phyloP scores from a whole-genome alignment of 805 yeast species.

The Zygoascus bituminiphila region DNA sequence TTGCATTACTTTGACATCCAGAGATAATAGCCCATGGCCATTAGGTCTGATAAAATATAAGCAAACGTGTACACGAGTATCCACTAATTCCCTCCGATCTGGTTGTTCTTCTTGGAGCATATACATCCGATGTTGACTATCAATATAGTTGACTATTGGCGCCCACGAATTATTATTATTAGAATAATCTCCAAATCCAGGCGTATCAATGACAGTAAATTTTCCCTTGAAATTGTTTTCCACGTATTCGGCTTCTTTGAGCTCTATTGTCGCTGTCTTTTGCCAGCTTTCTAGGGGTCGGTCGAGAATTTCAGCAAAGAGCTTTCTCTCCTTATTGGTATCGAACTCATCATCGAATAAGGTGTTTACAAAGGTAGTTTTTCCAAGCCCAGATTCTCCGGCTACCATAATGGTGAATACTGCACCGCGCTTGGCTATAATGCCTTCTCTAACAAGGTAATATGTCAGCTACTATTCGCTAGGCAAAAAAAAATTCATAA shows the following conservation, averaged over 20 bases:
- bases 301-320: not conserved
- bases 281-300: constrained; percentile 6
- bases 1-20: constrained; percentile 85
- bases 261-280: constrained; percentile 45
- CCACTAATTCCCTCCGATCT: constrained; percentile 42
- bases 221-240: constrained; percentile 75
- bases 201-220: constrained; percentile 81
- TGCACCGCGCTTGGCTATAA: constrained; percentile 50
- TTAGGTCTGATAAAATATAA: constrained; percentile 87
- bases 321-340: constrained; percentile 32
- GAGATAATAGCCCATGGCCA: constrained; percentile 77
- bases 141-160: constrained; percentile 79
- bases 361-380: constrained; percentile 84
- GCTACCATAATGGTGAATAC: constrained; percentile 59
- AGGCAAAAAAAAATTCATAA: not conserved
- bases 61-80: constrained; percentile 84
- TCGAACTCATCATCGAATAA: constrained; percentile 49
- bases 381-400: constrained; percentile 86
- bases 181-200: constrained; percentile 88
- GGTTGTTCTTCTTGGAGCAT: constrained; percentile 97
- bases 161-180: constrained; percentile 82
- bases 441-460: constrained; percentile 24
- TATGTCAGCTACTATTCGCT: not conserved
- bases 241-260: constrained; percentile 61
- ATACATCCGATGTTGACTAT: constrained; percentile 79